phyloP scores from a whole-genome alignment of 1,139 yeast species.

The Wickerhamomyces sp. region DNA sequence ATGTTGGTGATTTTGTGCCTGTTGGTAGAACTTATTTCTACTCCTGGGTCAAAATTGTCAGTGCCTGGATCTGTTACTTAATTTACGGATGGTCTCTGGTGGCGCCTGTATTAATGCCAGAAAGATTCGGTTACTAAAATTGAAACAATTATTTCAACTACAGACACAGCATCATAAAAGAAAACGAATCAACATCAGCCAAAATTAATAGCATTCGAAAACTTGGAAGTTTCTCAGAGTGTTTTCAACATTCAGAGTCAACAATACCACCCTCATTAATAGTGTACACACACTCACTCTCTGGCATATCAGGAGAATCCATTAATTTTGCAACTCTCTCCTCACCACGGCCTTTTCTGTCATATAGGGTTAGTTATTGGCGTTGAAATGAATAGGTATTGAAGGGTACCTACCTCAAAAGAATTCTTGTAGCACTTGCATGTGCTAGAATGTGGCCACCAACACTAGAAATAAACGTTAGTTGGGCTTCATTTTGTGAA shows the following conservation, averaged over 20 bases:
- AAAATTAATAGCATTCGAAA: no score
- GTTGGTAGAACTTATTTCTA: conserved; percentile 96
- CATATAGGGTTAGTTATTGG: not conserved
- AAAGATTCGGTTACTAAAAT: conserved; percentile 50
- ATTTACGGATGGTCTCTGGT: conserved; percentile 87
- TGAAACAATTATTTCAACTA: no score
- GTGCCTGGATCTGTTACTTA: conserved; percentile 88
- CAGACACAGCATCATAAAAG: no score
- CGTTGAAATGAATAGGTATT: not conserved
- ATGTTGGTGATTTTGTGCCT: conserved; percentile 86
- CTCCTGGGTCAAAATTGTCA: conserved; percentile 88
- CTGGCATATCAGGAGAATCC: conserved; percentile 64
- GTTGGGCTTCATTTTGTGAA: not conserved
- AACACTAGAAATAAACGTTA: conserved; percentile 27
- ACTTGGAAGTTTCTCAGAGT: not conserved
- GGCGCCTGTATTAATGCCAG: conserved; percentile 91
- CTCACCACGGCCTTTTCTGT: conserved; percentile 58
- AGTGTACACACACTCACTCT: conserved; percentile 49
- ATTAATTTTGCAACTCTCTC: conserved; percentile 61
- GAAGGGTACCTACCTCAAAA: conserved; percentile 29
- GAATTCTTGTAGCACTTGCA: conserved; percentile 58
- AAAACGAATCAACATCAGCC: no score
- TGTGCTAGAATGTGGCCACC: conserved; percentile 65
- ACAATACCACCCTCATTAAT: conserved; percentile 51
- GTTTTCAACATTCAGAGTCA: conserved; percentile 32